Evolutionary conservation across 2,329 filamentous ascomycete species (phyloP).

Genomic region (Cladophialophora yegresii): DNA sequence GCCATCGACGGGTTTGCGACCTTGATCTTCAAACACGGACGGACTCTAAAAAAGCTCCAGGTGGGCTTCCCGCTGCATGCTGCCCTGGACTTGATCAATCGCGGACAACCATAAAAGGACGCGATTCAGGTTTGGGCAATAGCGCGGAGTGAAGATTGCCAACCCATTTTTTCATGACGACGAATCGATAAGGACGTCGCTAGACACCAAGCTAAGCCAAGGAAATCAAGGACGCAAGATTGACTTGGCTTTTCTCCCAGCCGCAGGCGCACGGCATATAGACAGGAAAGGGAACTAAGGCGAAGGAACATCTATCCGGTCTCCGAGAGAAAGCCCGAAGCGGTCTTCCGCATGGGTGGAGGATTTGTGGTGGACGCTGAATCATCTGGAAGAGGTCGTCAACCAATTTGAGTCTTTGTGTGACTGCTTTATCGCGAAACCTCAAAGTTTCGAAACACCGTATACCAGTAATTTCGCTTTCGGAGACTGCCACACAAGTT

Average conservation of each 20-base stretch:
- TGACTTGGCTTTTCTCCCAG: neutral
- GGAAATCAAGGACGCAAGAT: conserved; percentile 7
- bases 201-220: neutral
- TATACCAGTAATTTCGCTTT: conserved; percentile 11
- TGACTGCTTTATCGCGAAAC: neutral
- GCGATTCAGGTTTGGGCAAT: conserved; percentile 16
- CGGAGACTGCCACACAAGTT: neutral
- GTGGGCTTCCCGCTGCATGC: conserved; percentile 11
- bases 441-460: neutral
- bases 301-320: neutral
- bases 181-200: conserved; percentile 6
- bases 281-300: conserved; percentile 12
- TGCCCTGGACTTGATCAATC: conserved; percentile 11
- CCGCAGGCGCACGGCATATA: neutral
- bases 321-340: neutral
- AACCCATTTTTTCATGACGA: conserved; percentile 1
- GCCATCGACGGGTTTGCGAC: neutral
- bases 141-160: conserved; percentile 17
- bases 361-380: neutral
- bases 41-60: neutral
- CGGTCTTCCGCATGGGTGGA: neutral
- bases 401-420: neutral
- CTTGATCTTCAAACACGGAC: neutral
- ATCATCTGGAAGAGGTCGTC: neutral
- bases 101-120: conserved; percentile 6